A percentile compares a stretch with the other conserved stretches of the same genome.
Conservation (phyloP, 805 yeast genomes). For the Lachancea kluyveri region DNA sequence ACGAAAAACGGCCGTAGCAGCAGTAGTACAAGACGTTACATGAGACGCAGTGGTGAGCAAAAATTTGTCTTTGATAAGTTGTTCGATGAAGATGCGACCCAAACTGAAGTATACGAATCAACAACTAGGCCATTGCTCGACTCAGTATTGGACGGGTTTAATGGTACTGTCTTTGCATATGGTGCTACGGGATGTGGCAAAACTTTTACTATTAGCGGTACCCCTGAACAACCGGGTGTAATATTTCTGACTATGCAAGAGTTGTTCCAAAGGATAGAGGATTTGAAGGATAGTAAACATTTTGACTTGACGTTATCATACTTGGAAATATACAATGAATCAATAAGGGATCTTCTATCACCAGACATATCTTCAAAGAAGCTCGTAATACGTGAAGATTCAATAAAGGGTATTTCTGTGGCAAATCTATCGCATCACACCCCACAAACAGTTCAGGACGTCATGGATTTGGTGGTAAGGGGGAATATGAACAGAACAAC, state of each 20-base stretch:
- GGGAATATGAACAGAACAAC: slow-evolving; percentile 77
- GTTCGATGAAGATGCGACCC: slow-evolving; percentile 61
- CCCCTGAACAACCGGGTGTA: slow-evolving; percentile 67
- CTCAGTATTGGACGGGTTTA: slow-evolving; percentile 74
- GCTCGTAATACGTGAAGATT: slow-evolving; percentile 66
- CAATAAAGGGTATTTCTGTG: slow-evolving; percentile 54
- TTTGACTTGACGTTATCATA: slow-evolving; percentile 65
- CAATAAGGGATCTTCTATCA: slow-evolving; percentile 68
- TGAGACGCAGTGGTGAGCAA: slow-evolving; percentile 43
- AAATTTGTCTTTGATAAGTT: slow-evolving; percentile 76
- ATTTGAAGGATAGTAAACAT: slow-evolving; percentile 44
- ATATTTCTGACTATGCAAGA: slow-evolving; percentile 75
- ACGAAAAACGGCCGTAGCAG: slow-evolving; percentile 1
- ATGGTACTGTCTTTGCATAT: slow-evolving; percentile 90
- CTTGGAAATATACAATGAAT: slow-evolving; percentile 87
- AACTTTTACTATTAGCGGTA: slow-evolving; percentile 83
- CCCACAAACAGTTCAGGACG: slow-evolving; percentile 61
- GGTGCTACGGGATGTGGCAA: slow-evolving; percentile 99
- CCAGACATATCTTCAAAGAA: slow-evolving; percentile 45
- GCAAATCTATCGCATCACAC: slow-evolving; percentile 60
- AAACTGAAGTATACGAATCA: slow-evolving; percentile 55
- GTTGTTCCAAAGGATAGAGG: slow-evolving; percentile 56
- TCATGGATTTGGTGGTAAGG: slow-evolving; percentile 64
- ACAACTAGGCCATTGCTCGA: slow-evolving; percentile 72
- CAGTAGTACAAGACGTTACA: slow-evolving; percentile 2